Evolutionary conservation across 1,139 yeast genomes (phyloP).

Genomic region (Ogataea hybrid): DNA sequence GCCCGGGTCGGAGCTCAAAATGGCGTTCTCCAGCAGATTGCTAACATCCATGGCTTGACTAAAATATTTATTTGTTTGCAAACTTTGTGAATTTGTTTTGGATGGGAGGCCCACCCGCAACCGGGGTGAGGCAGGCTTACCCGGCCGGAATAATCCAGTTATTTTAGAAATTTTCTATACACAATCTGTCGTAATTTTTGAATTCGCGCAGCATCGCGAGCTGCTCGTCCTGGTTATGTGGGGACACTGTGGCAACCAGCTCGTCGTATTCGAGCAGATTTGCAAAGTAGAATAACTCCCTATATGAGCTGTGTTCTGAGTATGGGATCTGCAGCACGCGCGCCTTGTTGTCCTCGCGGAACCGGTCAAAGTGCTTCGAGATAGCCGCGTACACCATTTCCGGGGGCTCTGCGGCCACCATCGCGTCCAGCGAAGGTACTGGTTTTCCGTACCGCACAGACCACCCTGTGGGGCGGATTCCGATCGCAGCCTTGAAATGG

Average conservation of each 20-base stretch:
- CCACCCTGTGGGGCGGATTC: conserved; percentile 89
- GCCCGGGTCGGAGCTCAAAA: conserved; percentile 61
- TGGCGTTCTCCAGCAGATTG: conserved; percentile 74
- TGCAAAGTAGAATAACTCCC: conserved; percentile 70
- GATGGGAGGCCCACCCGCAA: background rate
- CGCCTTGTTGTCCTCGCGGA: conserved; percentile 14
- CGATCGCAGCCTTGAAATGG: conserved; percentile 56
- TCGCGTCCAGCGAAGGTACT: conserved; percentile 8
- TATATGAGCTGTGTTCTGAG: conserved; percentile 89
- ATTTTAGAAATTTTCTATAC: conserved; percentile 14
- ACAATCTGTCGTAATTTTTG: conserved; percentile 12
- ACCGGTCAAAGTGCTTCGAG: conserved; percentile 17
- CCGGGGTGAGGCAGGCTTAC: conserved; percentile 1
- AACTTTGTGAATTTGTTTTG: conserved; percentile 7
- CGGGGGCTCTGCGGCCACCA: conserved; percentile 12
- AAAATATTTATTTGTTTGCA: conserved; percentile 9
- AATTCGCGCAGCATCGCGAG: conserved; percentile 14
- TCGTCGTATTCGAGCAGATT: conserved; percentile 45
- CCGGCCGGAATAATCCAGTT: conserved; percentile 1
- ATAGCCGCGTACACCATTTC: conserved; percentile 13
- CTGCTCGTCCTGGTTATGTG: conserved; percentile 34
- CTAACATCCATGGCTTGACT: conserved; percentile 45
- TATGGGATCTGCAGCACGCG: conserved; percentile 60
- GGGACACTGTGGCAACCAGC: conserved; percentile 81
- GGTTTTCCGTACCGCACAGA: conserved; percentile 39